These are phyloP conservation scores for Schizochytrium sp. DNA, from an alignment of 108 stramenopile species.

Conservation along the genomic window DNA sequence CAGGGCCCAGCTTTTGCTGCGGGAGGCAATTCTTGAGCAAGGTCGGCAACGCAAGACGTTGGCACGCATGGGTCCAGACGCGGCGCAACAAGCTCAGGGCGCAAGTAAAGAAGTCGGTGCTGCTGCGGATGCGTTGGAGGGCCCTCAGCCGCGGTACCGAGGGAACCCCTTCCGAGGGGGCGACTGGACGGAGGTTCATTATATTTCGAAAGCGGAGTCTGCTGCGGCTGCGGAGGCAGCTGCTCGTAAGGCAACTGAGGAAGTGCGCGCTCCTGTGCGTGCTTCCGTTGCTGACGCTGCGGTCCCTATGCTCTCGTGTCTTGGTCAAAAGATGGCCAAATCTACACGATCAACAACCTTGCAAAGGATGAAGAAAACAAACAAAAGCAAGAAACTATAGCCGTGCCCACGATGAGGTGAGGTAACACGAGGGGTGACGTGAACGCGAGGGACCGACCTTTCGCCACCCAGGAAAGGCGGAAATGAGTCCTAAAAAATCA, in stretches of 20 bases:
- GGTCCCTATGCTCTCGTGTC: neutral
- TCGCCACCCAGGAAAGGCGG: too few relatives aligned
- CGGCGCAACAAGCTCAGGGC: neutral
- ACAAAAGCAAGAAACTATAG: too few relatives aligned
- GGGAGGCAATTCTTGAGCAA: neutral
- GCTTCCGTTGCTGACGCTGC: neutral
- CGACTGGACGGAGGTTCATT: neutral
- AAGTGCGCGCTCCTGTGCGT: neutral
- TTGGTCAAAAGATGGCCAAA: neutral
- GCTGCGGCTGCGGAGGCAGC: neutral
- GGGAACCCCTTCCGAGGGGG: neutral
- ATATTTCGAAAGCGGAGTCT: neutral
- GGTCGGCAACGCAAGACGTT: neutral
- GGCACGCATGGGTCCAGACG: neutral
- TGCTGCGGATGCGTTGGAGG: neutral
- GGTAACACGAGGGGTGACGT: too few relatives aligned
- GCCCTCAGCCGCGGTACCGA: neutral
- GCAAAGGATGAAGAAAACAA: too few relatives aligned
- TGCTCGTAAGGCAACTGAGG: neutral
- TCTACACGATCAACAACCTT: neutral
- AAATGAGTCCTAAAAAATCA: too few relatives aligned
- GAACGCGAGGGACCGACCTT: too few relatives aligned
- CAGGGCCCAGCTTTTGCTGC: neutral
- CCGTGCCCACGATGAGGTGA: too few relatives aligned
- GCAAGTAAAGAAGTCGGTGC: neutral